Base-by-base conservation (phyloP, 768 basidiomycete genomes). In the Kwoniella mangroviensis region DNA sequence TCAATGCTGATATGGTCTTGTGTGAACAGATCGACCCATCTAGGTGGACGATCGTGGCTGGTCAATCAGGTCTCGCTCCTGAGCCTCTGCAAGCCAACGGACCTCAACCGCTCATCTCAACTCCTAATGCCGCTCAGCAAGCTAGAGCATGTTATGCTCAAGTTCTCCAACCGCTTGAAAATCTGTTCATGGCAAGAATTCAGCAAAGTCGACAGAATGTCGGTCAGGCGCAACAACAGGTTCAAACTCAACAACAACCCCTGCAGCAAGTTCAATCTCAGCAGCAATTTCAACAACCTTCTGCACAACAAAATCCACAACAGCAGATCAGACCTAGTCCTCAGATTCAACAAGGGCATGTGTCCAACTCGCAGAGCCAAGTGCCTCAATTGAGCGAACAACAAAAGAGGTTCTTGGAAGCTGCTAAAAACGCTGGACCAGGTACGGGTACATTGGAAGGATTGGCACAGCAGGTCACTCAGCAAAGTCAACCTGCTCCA, bases 31-130 rank as follows among this genome's bases (percentile, higher is more conserved):
- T 68, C 45, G 74, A 75, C 42, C 61, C 56, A 15, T 34, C 42
- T 3, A 40, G 63, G 13, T 79, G 77, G 77, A 54, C 58, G 4
- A 55, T 57, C 21, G 52, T 79, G 3, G 77, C 65, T 12, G 77
- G 69, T 19, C 56, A 67, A 51, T 65, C 75, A 13, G 77, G 77
- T n/a, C 73, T 79, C 54, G 41, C 61, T 12, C 41, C 42, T 6
- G 62, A 69, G 17, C 68, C 68, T 13, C 62, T 51, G 7, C 59
- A 63, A 45, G 55, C 69, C 4, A 68, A 58, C 22, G 13, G 19
- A 19, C 45, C 28, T 4, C 73, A 70, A 45, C 69, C 75, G 6
- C 60, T 71, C 0, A 26, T 63, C 11, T 63, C 73, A 3, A 61
- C 55, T 4, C 67, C 67, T 7, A 63, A 54, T n/a, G 61, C 71